Percentiles rank a stretch among this genome's conserved stretches.
phyloP scores from a whole-genome alignment of 805 yeast species.

The Sugiyamaella chiloensis region DNA sequence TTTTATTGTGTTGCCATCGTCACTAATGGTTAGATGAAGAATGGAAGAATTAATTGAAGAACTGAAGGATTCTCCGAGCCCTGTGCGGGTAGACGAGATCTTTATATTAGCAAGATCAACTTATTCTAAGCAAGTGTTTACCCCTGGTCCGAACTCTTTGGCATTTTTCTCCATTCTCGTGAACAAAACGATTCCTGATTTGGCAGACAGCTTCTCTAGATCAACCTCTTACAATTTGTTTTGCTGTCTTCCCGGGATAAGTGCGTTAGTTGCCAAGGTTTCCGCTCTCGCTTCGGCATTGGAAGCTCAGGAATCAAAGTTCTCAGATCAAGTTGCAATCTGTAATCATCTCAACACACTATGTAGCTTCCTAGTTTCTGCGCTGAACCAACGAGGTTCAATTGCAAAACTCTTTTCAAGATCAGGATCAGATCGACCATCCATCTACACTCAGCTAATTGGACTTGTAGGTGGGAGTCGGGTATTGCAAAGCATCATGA shows the following conservation, averaged over 20 bases:
- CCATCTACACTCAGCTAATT: background rate
- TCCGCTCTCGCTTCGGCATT: background rate
- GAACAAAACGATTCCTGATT: slow-evolving; percentile 3
- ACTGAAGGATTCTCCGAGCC: background rate
- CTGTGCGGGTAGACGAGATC: background rate
- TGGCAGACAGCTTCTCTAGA: background rate
- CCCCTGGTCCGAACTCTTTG: background rate
- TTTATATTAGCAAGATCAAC: background rate
- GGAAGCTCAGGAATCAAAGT: background rate
- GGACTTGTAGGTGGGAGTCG: slow-evolving; percentile 8
- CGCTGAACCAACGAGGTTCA: background rate
- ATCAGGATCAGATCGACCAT: background rate
- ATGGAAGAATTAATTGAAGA: background rate
- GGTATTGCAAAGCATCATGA: slow-evolving; percentile 2
- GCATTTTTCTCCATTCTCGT: slow-evolving; percentile 5
- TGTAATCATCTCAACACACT: background rate
- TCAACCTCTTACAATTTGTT: background rate
- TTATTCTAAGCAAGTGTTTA: background rate
- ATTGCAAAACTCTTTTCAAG: background rate
- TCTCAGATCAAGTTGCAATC: background rate
- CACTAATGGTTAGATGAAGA: no score
- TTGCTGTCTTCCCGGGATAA: slow-evolving; percentile 4
- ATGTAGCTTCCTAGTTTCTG: background rate
- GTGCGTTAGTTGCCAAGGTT: background rate
- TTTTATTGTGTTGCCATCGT: no score